Conservation (phyloP, 768 basidiomycete genomes). For the Auriscalpium microsporum region DNA sequence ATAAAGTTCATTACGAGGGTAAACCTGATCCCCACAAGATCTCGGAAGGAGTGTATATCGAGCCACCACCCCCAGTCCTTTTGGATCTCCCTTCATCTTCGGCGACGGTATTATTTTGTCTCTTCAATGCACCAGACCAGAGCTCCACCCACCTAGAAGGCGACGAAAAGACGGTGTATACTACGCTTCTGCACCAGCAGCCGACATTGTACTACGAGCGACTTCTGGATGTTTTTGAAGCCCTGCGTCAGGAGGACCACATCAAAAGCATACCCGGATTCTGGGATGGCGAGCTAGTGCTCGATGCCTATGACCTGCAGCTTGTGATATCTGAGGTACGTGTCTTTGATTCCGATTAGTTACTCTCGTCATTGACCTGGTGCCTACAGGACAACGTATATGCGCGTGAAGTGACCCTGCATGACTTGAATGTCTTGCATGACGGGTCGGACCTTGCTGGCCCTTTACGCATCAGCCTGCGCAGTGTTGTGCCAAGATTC, state of each 20-base stretch:
- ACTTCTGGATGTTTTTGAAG: slow-evolving; percentile 59
- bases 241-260: slow-evolving; percentile 54
- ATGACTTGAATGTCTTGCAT: slow-evolving; percentile 15
- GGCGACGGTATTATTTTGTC: slow-evolving; percentile 26
- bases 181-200: slow-evolving; percentile 49
- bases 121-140: slow-evolving; percentile 12
- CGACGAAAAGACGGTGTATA: slow-evolving; percentile 14
- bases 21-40: slow-evolving; percentile 11
- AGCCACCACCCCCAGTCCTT: slow-evolving; percentile 65
- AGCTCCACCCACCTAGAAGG: slow-evolving; percentile 3
- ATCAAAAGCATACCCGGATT: slow-evolving; percentile 39
- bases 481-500: slow-evolving; percentile 11
- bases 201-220: slow-evolving; percentile 77
- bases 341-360: not conserved
- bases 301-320: slow-evolving; percentile 66
- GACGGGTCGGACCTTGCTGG: slow-evolving; percentile 14
- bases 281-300: slow-evolving; percentile 50
- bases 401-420: slow-evolving; percentile 17
- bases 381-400: slow-evolving; percentile 13
- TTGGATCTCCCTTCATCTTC: slow-evolving; percentile 33
- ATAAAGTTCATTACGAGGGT: slow-evolving; percentile 1
- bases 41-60: slow-evolving; percentile 52
- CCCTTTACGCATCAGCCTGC: slow-evolving; percentile 14
- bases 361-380: not conserved
- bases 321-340: slow-evolving; percentile 58